These are phyloP conservation scores for Metarhizium sp. DNA, from an alignment of 2,329 filamentous ascomycete genomes.

Conservation along the genomic window DNA sequence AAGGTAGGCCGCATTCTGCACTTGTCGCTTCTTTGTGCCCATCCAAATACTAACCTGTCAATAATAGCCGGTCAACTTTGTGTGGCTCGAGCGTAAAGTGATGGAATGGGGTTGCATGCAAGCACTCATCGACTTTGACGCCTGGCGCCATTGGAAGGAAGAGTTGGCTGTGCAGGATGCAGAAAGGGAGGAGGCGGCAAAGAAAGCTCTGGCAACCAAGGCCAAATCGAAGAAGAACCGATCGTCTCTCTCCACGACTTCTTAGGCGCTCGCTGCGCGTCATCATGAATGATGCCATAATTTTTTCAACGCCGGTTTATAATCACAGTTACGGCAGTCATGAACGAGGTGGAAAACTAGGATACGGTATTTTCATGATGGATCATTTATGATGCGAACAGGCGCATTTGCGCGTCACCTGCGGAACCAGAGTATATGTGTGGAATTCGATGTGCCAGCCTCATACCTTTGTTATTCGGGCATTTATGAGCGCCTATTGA, in stretches of 20 bases:
- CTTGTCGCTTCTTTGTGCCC: not conserved
- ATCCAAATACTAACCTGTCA: not conserved
- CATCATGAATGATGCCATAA: not conserved
- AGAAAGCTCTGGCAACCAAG: conserved; percentile 27
- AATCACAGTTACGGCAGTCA: not conserved
- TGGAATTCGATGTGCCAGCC: not conserved
- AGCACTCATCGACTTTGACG: conserved; percentile 95
- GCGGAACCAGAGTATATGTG: not conserved
- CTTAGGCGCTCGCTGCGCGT: not conserved
- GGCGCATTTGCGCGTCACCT: not conserved
- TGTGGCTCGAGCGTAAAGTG: conserved; percentile 94
- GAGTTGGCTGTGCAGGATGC: conserved; percentile 44
- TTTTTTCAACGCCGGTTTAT: not conserved
- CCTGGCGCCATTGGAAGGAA: conserved; percentile 96
- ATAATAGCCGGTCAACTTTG: conserved; percentile 88
- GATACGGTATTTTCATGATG: not conserved
- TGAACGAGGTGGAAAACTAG: not conserved
- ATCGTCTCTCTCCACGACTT: conserved; percentile 24
- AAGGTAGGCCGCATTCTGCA: conserved; percentile 52
- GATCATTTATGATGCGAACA: not conserved
- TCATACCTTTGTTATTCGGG: not conserved
- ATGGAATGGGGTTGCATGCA: conserved; percentile 99
- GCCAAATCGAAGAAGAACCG: conserved; percentile 37
- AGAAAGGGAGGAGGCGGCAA: conserved; percentile 32
- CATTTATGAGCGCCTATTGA: not conserved